Conservation (phyloP, 2,329 filamentous ascomycete species). For the Colletotrichum sp. region DNA sequence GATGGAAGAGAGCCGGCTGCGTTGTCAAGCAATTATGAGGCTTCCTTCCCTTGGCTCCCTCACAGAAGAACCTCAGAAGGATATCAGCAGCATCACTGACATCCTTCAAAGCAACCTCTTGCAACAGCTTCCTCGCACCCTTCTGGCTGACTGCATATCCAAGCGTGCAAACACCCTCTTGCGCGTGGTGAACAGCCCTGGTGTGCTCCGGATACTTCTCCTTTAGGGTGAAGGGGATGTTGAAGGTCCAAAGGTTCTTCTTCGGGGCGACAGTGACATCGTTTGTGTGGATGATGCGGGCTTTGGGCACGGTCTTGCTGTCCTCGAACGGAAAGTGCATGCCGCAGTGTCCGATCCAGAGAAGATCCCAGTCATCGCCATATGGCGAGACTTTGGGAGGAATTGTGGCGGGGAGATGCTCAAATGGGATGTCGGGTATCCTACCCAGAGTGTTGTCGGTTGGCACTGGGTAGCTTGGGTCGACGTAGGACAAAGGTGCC, state of each 20-base stretch:
- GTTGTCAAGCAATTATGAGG: constrained; percentile 44
- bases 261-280: constrained; percentile 41
- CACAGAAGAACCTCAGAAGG: constrained; percentile 51
- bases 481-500: constrained; percentile 22
- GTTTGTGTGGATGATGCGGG: constrained; percentile 32
- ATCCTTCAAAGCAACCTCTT: constrained; percentile 45
- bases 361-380: constrained; percentile 56
- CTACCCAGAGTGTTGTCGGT: background rate
- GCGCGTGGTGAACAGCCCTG: constrained; percentile 46
- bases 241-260: constrained; percentile 35
- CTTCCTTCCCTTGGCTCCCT: constrained; percentile 36
- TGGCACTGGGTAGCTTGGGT: constrained; percentile 27
- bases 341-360: constrained; percentile 57
- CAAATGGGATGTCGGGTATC: constrained; percentile 24
- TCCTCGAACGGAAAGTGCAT: constrained; percentile 32
- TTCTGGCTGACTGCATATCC: constrained; percentile 50
- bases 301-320: constrained; percentile 26
- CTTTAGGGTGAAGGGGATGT: constrained; percentile 38
- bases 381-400: constrained; percentile 42
- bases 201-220: constrained; percentile 45
- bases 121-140: constrained; percentile 48
- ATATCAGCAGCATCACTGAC: constrained; percentile 47
- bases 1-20: constrained; percentile 50
- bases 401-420: constrained; percentile 21
- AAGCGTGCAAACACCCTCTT: constrained; percentile 43